phyloP scores from a whole-genome alignment of 352 stramenopile species.

The Thraustochytrium sp. region DNA sequence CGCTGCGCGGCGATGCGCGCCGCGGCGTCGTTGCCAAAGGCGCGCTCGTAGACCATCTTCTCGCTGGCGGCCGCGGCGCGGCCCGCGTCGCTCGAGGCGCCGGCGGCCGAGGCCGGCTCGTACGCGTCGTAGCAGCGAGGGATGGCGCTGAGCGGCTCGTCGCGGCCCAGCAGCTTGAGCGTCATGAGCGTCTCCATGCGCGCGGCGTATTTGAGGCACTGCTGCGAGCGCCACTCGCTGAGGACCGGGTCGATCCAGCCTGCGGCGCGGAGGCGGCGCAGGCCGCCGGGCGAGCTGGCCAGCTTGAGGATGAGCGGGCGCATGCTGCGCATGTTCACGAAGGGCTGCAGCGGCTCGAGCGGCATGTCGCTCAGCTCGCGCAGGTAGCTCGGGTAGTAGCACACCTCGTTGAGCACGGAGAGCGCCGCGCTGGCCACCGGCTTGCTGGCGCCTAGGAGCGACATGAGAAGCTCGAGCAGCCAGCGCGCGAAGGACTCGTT shows the following conservation, averaged over 20 bases:
- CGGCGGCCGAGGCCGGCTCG: not conserved
- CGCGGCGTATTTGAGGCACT: conserved; percentile 18
- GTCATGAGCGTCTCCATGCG: conserved; percentile 34
- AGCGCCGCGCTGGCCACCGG: not conserved
- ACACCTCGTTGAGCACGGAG: conserved; percentile 29
- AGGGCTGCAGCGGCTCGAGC: not conserved
- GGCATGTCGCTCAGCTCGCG: not conserved
- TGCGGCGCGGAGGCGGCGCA: not conserved
- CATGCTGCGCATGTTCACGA: not conserved
- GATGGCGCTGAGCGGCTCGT: conserved; percentile 22
- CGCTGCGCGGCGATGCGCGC: not conserved
- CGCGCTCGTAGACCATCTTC: not conserved
- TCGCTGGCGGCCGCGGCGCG: not conserved
- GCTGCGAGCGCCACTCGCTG: not conserved
- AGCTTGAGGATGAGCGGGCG: conserved; percentile 27
- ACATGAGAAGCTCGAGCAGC: conserved; percentile 22
- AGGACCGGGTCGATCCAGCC: conserved; percentile 4
- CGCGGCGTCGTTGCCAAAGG: conserved; percentile 15
- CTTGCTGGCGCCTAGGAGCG: not conserved
- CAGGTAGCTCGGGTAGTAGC: conserved; percentile 19
- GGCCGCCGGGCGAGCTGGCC: not conserved
- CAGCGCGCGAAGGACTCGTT: not conserved
- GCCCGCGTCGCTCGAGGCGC: not conserved
- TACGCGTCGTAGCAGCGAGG: not conserved
- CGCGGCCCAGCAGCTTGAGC: conserved; percentile 22